Base-by-base conservation (phyloP, 2,329 filamentous ascomycete genomes). In the Lachnellula suecica region DNA sequence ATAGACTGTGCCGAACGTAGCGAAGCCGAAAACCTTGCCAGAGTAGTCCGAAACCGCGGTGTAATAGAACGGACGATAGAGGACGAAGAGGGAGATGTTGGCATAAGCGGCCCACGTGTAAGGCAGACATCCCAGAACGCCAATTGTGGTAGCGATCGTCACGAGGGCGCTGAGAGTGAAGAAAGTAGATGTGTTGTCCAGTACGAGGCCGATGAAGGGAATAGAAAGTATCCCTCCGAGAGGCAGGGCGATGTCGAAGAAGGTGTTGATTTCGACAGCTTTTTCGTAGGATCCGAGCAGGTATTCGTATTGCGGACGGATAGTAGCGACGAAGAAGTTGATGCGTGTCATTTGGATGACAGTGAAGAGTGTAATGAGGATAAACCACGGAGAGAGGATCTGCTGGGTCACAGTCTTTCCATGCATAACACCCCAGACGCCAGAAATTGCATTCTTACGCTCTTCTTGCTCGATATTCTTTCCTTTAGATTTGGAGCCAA, bases 1-100 rank as follows among this genome's bases (percentile, higher is more conserved):
- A 70, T 96, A 96, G n/a, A 97, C 91, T 52, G 89, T 96, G 42
- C 91, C 92, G 62, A 96, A 96, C 0, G 91, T 96, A 55, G 85
- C 80, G 72, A 96, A 96, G 15, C 91, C 91, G 68, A 96, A 96
- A 31, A 96, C 91, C 72, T 96, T 96, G 55, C 90, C 91, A 19
- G 84, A 82, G 69, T 95, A 96, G 72, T 96, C 91, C 53, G 87
- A 93, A 52, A 96, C 89, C 7, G 90, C 84, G 0, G 91, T 95
- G 73, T 96, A 96, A 72, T 96, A 97, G 25, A 96, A 84, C 0
- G 92, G 91, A 0, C 91, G 83, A 65, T 94, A 92, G 20, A 96
- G 70, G 10, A 94, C 89, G 65, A 96, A 96, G 9, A 96, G 79
- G 42, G 78, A 73, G 48, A 96, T 76, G 60, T 92, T 92, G 13